Base-by-base conservation (phyloP, 768 basidiomycete species). In the Cubamyces lactineus region DNA sequence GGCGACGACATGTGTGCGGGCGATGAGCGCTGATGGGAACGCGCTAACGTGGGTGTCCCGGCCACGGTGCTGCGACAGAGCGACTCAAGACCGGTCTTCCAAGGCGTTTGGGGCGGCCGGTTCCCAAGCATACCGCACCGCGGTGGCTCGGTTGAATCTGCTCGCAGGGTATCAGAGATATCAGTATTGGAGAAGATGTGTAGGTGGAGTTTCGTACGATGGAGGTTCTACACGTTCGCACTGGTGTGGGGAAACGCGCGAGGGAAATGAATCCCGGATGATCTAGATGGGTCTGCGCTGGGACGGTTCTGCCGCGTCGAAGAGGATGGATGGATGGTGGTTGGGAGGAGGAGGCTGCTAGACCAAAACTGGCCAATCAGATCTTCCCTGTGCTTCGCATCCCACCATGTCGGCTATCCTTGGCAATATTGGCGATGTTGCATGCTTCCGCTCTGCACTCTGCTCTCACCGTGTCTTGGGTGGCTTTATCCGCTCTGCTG, bases 241-340 rank as follows among this genome's bases (percentile, higher is more conserved):
- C 19, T 17, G 5, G 41, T 60, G 53, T 61, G 53, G 34, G 53
- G 51, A 40, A 21, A 28, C 3, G 43, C 21, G 34, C 17, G 52
- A 8, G 38, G 28, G 7, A 23, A 47, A 24, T 16, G 42, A 53
- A 34, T 34, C 28, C 26, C 41, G 28, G 24, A 16, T 1, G 41
- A 59, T 59, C 57, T 59, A 41, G 49, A 51, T 51, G 57, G 40
- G 57, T 23, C 7, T 2, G 24, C 24, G 57, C 41, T 16, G 42
- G 49, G 50, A 52, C 26, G 39, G 59, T 61, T 53, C 53, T 47
- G 40, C 47, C 51, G 47, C 23, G 53, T 53, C 51, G 59, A 54
- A 40, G 53, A 28, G 30, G 59, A 19, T 30, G 28, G 28, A 30
- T 30, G 28, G 28, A 30, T 30, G 59, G 6, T 48, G 59, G 59